Base-by-base conservation (phyloP, 768 basidiomycete genomes). In the Termitomyces sp. region DNA sequence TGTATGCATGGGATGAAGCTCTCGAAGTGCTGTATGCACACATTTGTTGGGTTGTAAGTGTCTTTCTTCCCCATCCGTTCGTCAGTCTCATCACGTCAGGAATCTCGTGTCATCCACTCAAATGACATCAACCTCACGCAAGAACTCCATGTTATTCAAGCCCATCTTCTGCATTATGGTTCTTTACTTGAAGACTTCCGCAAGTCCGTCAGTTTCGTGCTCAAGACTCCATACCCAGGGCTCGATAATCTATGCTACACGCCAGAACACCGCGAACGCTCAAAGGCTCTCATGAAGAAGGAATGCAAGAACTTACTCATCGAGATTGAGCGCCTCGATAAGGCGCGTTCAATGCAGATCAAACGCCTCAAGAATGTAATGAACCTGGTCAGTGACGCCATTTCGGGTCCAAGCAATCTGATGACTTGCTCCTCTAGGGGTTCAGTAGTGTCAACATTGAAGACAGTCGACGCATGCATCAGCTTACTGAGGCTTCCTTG, bases 1-100 rank as follows among this genome's bases (percentile, higher is more conserved):
- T 84, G 27, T 85, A 85, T 62, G 77, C 82, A 0, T 85, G 84
- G 75, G 84, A 85, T 48, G 82, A 86, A 65, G 69, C 81, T 0
- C 71, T 84, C 25, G 83, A 84, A 61, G 67, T 69, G 14, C 62
- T 85, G 35, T 84, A 83, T 55, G 59, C 62, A 10, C 80, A 85
- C 61, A 75, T 85, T 23, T 79, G 75, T 56, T 72, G 59, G 55
- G 68, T 86, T 56, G 79, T 77, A 57, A 41, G 75, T 62, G 34
- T 35, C 35, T 17, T 31, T 51, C 62, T 5, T 65, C 56, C 25
- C 63, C 61, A 19, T 31, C 19, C 44, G 5, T 17, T 66, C 8
- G 16, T 23, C 31, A 17, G 45, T 25, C 17, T 19, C 21, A 48
- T 42, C 4, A 7, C 19, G 49, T 57, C 45, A 84, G 82, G 83